These are phyloP conservation scores for Cornus kousa DNA, from an alignment of 148 eudicot species.

Conservation along the genomic window DNA sequence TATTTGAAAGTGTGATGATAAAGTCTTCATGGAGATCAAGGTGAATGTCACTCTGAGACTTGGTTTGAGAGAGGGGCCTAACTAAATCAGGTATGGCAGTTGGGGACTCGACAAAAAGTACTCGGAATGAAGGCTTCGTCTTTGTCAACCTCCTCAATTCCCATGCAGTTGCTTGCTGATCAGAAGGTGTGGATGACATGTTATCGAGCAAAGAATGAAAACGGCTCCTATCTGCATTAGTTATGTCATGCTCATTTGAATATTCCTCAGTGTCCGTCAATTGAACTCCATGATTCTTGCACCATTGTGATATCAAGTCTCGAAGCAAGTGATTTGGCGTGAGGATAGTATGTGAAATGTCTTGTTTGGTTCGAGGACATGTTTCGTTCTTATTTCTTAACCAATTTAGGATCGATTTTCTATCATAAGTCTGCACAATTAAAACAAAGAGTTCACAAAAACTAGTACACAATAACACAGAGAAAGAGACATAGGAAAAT, in stretches of 20 bases:
- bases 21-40: slow-evolving; percentile 76
- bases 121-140: slow-evolving; percentile 71
- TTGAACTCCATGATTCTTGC: slow-evolving; percentile 47
- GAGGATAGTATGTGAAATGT: slow-evolving; percentile 71
- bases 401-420: slow-evolving; percentile 79
- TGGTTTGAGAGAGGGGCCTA: slow-evolving; percentile 43
- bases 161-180: slow-evolving; percentile 88
- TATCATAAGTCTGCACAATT: slow-evolving; percentile 73
- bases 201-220: slow-evolving; percentile 52
- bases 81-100: slow-evolving; percentile 56
- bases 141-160: slow-evolving; percentile 72
- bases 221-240: slow-evolving; percentile 58
- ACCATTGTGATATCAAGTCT: slow-evolving; percentile 82
- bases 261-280: slow-evolving; percentile 40
- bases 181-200: slow-evolving; percentile 59
- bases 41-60: slow-evolving; percentile 22
- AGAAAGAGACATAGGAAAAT: background rate
- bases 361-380: slow-evolving; percentile 87
- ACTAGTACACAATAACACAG: background rate
- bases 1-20: slow-evolving; percentile 75
- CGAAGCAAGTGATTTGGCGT: slow-evolving; percentile 66
- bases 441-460: background rate
- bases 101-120: slow-evolving; percentile 65
- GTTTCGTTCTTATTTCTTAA: slow-evolving; percentile 20
- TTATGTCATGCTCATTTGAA: slow-evolving; percentile 42